Conservation (phyloP, 108 stramenopile genomes). For the Fistulifera pelliculosa region DNA sequence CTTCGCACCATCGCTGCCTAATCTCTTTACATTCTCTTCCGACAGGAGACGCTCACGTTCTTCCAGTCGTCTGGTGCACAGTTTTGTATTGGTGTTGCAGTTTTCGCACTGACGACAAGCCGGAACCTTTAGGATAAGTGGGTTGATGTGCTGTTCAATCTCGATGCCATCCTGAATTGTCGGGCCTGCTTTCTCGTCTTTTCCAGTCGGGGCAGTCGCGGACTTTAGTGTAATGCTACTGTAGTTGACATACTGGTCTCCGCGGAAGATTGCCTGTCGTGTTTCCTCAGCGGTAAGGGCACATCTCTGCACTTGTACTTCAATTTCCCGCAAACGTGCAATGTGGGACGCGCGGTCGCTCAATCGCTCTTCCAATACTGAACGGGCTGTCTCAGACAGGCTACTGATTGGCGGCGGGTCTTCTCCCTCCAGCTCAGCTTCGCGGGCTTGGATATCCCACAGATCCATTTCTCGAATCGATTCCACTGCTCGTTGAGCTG, state of each 20-base stretch:
- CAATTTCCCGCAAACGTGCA: conserved; percentile 65
- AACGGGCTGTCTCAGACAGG: conserved; percentile 24
- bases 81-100: conserved; percentile 29
- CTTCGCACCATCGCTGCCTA: conserved; percentile 14
- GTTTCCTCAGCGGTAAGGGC: conserved; percentile 64
- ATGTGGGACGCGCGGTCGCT: conserved; percentile 53
- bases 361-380: conserved; percentile 44
- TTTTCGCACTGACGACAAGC: conserved; percentile 74
- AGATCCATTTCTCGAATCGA: conserved; percentile 68
- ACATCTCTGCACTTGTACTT: conserved; percentile 72
- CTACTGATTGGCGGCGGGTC: conserved; percentile 32
- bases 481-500: conserved; percentile 66
- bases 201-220: conserved; percentile 38
- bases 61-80: conserved; percentile 54
- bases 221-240: conserved; percentile 67
- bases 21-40: conserved; percentile 38
- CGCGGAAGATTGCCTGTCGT: conserved; percentile 46
- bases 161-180: conserved; percentile 48
- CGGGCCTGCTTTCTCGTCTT: conserved; percentile 19
- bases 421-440: conserved; percentile 47
- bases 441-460: conserved; percentile 63
- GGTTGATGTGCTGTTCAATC: conserved; percentile 69
- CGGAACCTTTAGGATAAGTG: conserved; percentile 52
- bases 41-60: conserved; percentile 53
- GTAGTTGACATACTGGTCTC: conserved; percentile 85